Conservation (phyloP, 306 rosid genomes). For the Malus fusca region DNA sequence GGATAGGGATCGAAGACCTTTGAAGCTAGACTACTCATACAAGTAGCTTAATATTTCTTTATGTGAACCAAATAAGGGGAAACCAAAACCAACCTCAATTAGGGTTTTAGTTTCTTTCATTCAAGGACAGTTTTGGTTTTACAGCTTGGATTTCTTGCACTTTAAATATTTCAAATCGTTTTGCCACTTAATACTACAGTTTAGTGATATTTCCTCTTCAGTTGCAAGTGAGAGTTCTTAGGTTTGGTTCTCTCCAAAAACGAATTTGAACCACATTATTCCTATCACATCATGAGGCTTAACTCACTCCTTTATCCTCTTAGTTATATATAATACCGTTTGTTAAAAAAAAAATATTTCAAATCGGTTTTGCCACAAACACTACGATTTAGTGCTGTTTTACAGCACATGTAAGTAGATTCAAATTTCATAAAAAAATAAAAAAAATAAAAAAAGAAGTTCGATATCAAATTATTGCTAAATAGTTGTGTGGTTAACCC, state of each 20-base stretch:
- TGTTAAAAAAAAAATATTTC: not conserved
- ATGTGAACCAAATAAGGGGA: not conserved
- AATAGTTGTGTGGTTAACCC: too few relatives aligned
- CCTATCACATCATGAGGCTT: too few relatives aligned
- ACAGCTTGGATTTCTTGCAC: not conserved
- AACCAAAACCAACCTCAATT: not conserved
- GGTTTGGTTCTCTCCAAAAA: too few relatives aligned
- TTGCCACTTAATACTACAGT: not conserved
- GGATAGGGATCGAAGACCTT: slow-evolving; percentile 19
- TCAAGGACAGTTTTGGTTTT: slow-evolving; percentile 3
- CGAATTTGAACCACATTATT: too few relatives aligned
- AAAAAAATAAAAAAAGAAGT: too few relatives aligned
- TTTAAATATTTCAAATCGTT: not conserved
- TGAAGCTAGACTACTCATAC: not conserved
- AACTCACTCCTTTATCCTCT: too few relatives aligned
- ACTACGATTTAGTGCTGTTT: not conserved
- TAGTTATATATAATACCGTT: too few relatives aligned
- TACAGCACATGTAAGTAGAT: not conserved
- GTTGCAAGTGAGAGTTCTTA: too few relatives aligned
- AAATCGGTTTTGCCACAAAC: not conserved
- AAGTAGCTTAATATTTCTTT: too few relatives aligned
- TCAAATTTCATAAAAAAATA: too few relatives aligned
- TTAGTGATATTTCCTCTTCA: too few relatives aligned
- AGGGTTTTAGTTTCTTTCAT: not conserved
- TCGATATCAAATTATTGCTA: not conserved